Evolutionary conservation across 1,284 basidiomycete genomes (phyloP).

Genomic region (Rhodofomes roseus): DNA sequence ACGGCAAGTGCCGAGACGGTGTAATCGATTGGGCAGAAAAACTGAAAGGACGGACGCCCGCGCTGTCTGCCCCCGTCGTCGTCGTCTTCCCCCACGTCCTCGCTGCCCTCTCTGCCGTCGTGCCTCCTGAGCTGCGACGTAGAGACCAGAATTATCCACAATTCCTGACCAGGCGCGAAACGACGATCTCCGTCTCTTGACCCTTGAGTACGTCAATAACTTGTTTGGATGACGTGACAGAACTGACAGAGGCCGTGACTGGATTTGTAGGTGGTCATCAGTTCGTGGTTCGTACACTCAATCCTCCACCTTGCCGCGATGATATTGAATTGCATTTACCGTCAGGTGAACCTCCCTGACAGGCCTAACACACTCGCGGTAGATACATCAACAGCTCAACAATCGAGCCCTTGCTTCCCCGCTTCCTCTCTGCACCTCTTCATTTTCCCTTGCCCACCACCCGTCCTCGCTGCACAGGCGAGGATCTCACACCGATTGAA

Average conservation of each 20-base stretch:
- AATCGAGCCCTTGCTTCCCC: not conserved
- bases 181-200: conserved; percentile 77
- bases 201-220: conserved; percentile 57
- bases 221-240: not conserved
- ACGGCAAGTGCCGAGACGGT: conserved; percentile 12
- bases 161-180: conserved; percentile 76
- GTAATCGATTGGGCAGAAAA: conserved; percentile 21
- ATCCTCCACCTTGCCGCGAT: conserved; percentile 4
- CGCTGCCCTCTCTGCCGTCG: conserved; percentile 32
- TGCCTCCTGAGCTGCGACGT: conserved; percentile 33
- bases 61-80: conserved; percentile 2
- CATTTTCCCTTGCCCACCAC: conserved; percentile 26
- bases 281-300: conserved; percentile 56
- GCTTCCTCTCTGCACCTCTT: conserved; percentile 15
- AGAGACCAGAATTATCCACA: conserved; percentile 39
- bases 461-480: conserved; percentile 67
- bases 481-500: conserved; percentile 61
- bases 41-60: conserved; percentile 6
- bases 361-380: conserved; percentile 31
- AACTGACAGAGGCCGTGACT: not conserved
- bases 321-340: conserved; percentile 11
- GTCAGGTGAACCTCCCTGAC: conserved; percentile 78
- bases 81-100: conserved; percentile 3
- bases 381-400: not conserved
- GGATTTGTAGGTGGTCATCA: conserved; percentile 63